Base-by-base conservation (phyloP, 2,329 filamentous ascomycete genomes). In the Pseudogymnoascus pannorum region DNA sequence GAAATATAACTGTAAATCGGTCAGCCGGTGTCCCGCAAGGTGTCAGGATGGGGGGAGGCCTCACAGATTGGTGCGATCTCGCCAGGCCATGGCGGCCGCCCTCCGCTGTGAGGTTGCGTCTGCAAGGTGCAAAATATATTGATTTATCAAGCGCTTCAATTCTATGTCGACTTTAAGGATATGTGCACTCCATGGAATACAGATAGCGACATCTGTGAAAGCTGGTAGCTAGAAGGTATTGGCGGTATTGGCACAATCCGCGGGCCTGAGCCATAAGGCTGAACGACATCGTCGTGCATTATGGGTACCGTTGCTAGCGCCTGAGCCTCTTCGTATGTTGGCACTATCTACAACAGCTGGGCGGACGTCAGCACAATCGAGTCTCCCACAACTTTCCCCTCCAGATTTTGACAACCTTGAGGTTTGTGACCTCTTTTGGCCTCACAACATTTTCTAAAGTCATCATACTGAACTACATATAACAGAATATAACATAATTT, bases 11-110 rank as follows among this genome's bases (percentile, higher is more conserved):
- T 96, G 72, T 42, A 62, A 44, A 40, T 59, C 59, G 61, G 67
- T 75, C 68, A 75, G 67, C 68, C 64, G 66, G 60, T 60, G 64
- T 61, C 35, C 60, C 66, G 64, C 65, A 66, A 63, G 66, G 62
- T 57, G 60, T 44, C 38, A 62, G 65, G 63, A 60, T 63, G 64
- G 63, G 62, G 58, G 65, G 64, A 38, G 63, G 57, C 72, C 84
- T 70, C 86, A 97, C 92, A 99, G 89, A 75, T 97, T 99, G 69
- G 94, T 99, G 78, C 94, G 89, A 83, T 99, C 94, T 81, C 94
- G 91, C 92, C 92, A 99, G 91, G 96, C 96, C 79, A 83, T 87
- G 86, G 81, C 82, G 57, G 57, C 57, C 58, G 42, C 60, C 22
- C 48, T 60, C 33, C 58, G 48, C 48, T 54, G 12, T 31, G 48